These are phyloP conservation scores for Exophiala viscosa DNA, from an alignment of 2,329 filamentous ascomycete species.

Conservation along the genomic window DNA sequence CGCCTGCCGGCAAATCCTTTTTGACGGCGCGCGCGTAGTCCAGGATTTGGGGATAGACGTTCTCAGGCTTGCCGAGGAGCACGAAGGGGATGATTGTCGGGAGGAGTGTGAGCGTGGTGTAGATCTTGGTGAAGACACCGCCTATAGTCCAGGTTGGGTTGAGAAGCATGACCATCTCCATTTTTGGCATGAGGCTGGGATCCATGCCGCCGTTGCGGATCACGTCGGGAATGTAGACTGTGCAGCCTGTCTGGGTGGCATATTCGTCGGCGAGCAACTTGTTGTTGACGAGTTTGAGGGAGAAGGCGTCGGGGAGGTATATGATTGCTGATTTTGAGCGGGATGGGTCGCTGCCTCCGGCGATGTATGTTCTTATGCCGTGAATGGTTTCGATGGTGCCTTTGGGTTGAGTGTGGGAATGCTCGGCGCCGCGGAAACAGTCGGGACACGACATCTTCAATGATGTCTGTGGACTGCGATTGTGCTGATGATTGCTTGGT, in stretches of 20 bases:
- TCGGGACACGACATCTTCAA: slow-evolving; percentile 32
- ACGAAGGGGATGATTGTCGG: slow-evolving; percentile 21
- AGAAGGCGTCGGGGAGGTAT: slow-evolving; percentile 55
- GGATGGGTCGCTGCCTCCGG: slow-evolving; percentile 35
- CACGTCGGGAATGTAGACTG: slow-evolving; percentile 30
- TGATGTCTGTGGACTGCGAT: too few species aligned
- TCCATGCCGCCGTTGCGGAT: slow-evolving; percentile 27
- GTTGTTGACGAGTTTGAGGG: slow-evolving; percentile 53
- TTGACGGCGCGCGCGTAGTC: slow-evolving; percentile 36
- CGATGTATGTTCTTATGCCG: slow-evolving; percentile 50
- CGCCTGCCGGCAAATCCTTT: slow-evolving; percentile 24
- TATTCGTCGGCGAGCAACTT: slow-evolving; percentile 53
- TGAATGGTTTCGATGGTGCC: slow-evolving; percentile 47
- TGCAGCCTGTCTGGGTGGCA: slow-evolving; percentile 35
- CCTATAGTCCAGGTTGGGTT: background rate
- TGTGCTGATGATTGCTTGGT: too few species aligned
- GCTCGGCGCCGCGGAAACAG: slow-evolving; percentile 49
- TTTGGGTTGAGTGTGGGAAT: slow-evolving; percentile 42
- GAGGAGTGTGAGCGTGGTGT: slow-evolving; percentile 5
- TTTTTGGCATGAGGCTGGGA: slow-evolving; percentile 12
- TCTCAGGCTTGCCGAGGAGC: slow-evolving; percentile 25
- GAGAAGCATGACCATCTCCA: slow-evolving; percentile 19
- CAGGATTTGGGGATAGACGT: slow-evolving; percentile 33
- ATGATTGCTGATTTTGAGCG: slow-evolving; percentile 41
- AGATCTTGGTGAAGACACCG: slow-evolving; percentile 10